Conservation (phyloP, 1,284 basidiomycete species). For the Exobasidium rhododendri region DNA sequence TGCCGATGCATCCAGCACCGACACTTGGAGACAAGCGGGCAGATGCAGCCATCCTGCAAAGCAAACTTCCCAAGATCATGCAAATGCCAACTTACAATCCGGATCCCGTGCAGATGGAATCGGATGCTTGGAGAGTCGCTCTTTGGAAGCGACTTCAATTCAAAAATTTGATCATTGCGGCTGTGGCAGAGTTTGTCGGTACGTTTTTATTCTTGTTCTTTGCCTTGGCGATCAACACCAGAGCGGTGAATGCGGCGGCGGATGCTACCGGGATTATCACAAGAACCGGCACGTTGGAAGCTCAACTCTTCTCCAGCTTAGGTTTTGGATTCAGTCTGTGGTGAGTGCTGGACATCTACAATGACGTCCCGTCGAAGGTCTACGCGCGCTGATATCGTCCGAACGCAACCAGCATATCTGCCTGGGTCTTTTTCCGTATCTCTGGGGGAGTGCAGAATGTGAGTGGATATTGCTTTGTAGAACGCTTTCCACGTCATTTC, state of each 20-base stretch:
- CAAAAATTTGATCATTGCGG: conserved; percentile 62
- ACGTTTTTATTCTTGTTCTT: conserved; percentile 56
- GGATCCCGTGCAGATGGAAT: background rate
- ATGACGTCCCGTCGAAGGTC: too few relatives aligned
- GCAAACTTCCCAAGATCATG: background rate
- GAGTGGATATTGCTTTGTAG: background rate
- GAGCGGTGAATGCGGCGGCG: conserved; percentile 20
- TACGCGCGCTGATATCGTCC: too few relatives aligned
- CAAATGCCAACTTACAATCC: background rate
- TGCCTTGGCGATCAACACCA: conserved; percentile 37
- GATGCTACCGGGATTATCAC: too few relatives aligned
- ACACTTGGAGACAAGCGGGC: background rate
- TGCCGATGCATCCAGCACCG: background rate
- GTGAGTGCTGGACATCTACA: too few relatives aligned
- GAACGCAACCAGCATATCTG: conserved; percentile 57
- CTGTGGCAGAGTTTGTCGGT: conserved; percentile 59
- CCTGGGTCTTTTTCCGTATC: conserved; percentile 56
- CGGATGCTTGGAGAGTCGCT: background rate
- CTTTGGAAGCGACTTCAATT: background rate
- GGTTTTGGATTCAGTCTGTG: conserved; percentile 58
- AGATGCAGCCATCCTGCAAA: background rate
- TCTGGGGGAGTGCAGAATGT: conserved; percentile 50
- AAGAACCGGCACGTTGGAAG: conserved; percentile 18
- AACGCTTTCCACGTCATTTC: background rate
- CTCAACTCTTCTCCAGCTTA: conserved; percentile 56